Evolutionary conservation across 352 stramenopile species (phyloP).

Genomic region (Thalassiosira hispida): DNA sequence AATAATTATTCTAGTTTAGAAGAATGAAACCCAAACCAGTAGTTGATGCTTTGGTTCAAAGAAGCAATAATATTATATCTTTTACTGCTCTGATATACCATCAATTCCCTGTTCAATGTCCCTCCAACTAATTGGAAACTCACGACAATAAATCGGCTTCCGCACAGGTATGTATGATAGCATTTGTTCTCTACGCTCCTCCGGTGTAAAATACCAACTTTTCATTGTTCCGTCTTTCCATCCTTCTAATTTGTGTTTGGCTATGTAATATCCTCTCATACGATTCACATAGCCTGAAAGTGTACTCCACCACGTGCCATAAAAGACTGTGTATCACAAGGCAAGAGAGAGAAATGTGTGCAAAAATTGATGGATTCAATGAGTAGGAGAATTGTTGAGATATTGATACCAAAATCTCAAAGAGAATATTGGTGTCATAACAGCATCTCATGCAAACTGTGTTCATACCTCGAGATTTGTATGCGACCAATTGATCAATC

Average conservation of each 20-base stretch:
- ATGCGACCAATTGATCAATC: constrained; percentile 73
- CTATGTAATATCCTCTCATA: constrained; percentile 76
- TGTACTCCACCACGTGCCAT: constrained; percentile 79
- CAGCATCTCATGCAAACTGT: too few relatives aligned
- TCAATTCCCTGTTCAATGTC: constrained; percentile 57
- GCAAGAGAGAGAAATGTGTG: too few relatives aligned
- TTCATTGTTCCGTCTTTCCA: constrained; percentile 56
- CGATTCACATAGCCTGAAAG: constrained; percentile 83
- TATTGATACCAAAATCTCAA: too few relatives aligned
- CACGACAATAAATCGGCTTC: constrained; percentile 51
- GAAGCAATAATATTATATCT: too few relatives aligned
- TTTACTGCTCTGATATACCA: too few relatives aligned
- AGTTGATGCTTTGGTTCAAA: too few relatives aligned
- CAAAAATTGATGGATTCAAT: too few relatives aligned
- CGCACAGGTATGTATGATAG: constrained; percentile 43
- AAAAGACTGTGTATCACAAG: too few relatives aligned
- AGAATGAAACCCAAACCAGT: too few relatives aligned
- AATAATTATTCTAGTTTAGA: too few relatives aligned
- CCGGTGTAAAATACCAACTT: constrained; percentile 51
- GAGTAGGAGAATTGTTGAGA: too few relatives aligned
- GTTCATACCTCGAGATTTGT: constrained; percentile 47
- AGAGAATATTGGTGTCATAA: too few relatives aligned
- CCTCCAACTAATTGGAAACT: constrained; percentile 65
- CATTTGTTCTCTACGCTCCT: constrained; percentile 41
- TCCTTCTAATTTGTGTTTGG: constrained; percentile 58